Conservation (phyloP, 1,284 basidiomycete species). For the Cryptococcus sp. region DNA sequence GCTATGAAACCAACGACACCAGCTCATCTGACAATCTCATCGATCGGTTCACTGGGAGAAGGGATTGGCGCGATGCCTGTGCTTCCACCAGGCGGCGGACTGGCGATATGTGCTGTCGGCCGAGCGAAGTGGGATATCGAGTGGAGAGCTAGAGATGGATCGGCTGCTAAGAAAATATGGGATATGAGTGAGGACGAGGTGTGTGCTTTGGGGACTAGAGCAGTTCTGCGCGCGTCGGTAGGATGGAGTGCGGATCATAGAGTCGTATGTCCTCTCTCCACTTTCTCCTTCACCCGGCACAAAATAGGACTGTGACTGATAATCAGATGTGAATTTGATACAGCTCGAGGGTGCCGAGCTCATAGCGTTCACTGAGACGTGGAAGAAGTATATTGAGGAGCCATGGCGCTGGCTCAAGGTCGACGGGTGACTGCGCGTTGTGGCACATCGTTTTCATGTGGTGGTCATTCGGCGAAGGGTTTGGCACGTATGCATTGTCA, state of each 20-base stretch:
- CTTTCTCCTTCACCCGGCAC: too few relatives aligned
- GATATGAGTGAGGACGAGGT: conserved; percentile 56
- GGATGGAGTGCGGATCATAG: conserved; percentile 91
- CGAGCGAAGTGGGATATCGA: conserved; percentile 67
- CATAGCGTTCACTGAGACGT: conserved; percentile 84
- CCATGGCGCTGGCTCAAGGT: conserved; percentile 62
- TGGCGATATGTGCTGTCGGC: conserved; percentile 88
- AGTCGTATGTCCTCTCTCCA: conserved; percentile 58
- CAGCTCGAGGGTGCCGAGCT: conserved; percentile 80
- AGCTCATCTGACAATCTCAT: conserved; percentile 79
- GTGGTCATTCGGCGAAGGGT: too few relatives aligned
- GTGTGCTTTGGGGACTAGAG: conserved; percentile 54
- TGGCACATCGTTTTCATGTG: too few relatives aligned
- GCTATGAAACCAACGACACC: conserved; percentile 65
- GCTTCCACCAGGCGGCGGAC: conserved; percentile 81
- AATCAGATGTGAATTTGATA: neutral
- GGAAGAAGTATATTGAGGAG: conserved; percentile 80
- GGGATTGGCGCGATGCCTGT: conserved; percentile 74
- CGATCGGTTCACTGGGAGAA: conserved; percentile 76
- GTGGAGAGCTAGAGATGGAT: conserved; percentile 22
- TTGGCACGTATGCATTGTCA: too few relatives aligned
- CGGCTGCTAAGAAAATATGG: conserved; percentile 59
- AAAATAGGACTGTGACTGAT: neutral
- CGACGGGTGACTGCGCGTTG: conserved; percentile 6
- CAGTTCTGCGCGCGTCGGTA: conserved; percentile 69